Evolutionary conservation across 345 rosid species (phyloP).

Genomic region (Syzygium oleosum): DNA sequence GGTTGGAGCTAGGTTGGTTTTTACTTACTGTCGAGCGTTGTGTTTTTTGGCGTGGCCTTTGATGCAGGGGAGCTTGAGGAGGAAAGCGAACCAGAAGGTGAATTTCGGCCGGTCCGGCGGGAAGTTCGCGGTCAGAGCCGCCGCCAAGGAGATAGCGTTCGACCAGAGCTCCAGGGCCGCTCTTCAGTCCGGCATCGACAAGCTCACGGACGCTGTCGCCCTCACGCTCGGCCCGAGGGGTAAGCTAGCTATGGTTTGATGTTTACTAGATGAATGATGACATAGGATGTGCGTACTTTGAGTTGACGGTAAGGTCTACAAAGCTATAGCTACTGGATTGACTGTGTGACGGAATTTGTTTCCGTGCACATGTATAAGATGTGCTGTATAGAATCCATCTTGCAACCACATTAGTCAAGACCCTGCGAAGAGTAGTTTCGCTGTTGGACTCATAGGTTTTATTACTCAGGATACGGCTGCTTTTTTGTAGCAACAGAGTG

Average conservation of each 20-base stretch:
- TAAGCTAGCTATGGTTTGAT: slow-evolving; percentile 7
- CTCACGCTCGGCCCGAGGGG: slow-evolving; percentile 99
- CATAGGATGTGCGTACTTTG: background rate
- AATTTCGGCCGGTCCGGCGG: slow-evolving; percentile 36
- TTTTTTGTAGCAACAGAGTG: background rate
- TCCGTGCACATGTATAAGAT: background rate
- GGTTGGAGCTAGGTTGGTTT: background rate
- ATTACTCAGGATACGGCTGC: background rate
- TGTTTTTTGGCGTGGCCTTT: background rate
- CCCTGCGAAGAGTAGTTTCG: background rate
- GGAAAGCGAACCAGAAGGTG: slow-evolving; percentile 46
- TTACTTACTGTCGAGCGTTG: background rate
- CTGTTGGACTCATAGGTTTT: background rate
- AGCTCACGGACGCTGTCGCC: slow-evolving; percentile 88
- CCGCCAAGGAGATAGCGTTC: slow-evolving; percentile 83
- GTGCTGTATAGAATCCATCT: background rate
- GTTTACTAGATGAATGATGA: background rate
- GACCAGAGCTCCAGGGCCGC: slow-evolving; percentile 78
- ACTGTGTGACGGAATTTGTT: background rate
- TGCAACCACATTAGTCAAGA: background rate
- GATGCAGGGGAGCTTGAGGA: slow-evolving; percentile 38
- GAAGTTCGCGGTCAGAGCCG: slow-evolving; percentile 61
- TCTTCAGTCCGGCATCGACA: slow-evolving; percentile 89
- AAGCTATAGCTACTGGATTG: background rate
- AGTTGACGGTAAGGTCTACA: background rate